Base-by-base conservation (phyloP, 345 rosid species). In the Orychophragmus violaceus region DNA sequence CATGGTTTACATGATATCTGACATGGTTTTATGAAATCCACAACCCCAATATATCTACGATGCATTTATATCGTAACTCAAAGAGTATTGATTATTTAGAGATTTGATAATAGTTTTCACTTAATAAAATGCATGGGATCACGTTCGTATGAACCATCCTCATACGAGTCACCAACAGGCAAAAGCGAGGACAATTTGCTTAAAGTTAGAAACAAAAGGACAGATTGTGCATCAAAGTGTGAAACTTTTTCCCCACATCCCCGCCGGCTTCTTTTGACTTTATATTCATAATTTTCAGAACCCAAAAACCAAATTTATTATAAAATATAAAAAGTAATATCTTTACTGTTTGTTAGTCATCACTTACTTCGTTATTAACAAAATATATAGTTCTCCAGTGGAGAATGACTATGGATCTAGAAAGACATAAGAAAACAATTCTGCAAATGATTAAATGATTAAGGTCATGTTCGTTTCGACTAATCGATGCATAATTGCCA, bases 251-350 rank as follows among this genome's bases (percentile, higher is more conserved):
- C 52, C 64, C 69, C 51, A 56, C 33, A 63, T 19, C 36, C 59
- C 16, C 70, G 70, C 75, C 75, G 69, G 69, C 59, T 56, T 71
- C 56, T 64, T 14, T 64, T 64, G 65, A 71, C 76, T 64, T 54
- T 25, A 30, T 36, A 12, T 36, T 9, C 3, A 36, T 4, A 36
- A 36, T 12, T 36, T 36, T 13, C 6, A 36, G 41, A 36, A 12
- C 41, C 41, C 41, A 36, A 2, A 36, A 36, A 36, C 13, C 12
- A 36, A 36, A 36, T n/a, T 36, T 12, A 36, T 6, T 11, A 36
- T 36, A 12, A 36, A 13, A 33, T 33, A 33, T 10, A 11, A 3
- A 11, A 36, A 36, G 6, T 36, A 33, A 36, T 36, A 36, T 36
- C 41, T 12, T 2, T 12, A 36, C 41, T 36, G 6, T 36, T 36